Conservation (phyloP, 805 yeast genomes). For the Yarrowia sp. region DNA sequence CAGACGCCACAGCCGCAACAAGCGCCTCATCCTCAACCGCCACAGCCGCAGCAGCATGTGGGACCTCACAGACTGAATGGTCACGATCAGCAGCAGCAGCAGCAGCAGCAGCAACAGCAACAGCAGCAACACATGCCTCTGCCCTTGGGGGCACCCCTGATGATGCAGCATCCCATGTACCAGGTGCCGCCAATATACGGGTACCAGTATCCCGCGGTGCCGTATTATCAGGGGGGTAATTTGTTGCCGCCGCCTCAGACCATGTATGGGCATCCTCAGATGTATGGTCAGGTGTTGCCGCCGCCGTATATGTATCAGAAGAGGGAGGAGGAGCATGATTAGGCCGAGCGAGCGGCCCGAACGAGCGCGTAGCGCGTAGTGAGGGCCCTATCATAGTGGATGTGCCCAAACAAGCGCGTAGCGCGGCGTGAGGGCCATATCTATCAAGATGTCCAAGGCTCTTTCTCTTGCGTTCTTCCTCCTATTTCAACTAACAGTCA, state of each 20-base stretch:
- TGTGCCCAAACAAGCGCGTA: no score
- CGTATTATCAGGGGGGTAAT: slow-evolving; percentile 14
- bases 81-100: slow-evolving; percentile 6
- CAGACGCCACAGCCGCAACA: not conserved
- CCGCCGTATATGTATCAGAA: slow-evolving; percentile 22
- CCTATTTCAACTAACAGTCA: no score
- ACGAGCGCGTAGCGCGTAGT: no score
- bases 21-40: not conserved
- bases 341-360: no score
- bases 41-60: not conserved
- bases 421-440: no score
- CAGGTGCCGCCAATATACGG: slow-evolving; percentile 26
- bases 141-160: slow-evolving; percentile 6
- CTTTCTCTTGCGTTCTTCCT: no score
- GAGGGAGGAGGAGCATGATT: slow-evolving; percentile 2
- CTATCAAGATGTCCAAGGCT: no score
- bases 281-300: slow-evolving; percentile 17
- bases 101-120: no score
- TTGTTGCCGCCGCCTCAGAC: slow-evolving; percentile 17
- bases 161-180: slow-evolving; percentile 26
- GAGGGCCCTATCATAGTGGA: no score
- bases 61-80: not conserved
- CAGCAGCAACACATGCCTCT: slow-evolving; percentile 21
- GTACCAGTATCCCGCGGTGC: slow-evolving; percentile 16
- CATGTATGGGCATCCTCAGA: slow-evolving; percentile 22